Percentiles rank a stretch among this genome's conserved stretches.
These are phyloP conservation scores for Neoscytalidium dimidiatum DNA, from an alignment of 2,329 filamentous ascomycete genomes.

Conservation along the genomic window DNA sequence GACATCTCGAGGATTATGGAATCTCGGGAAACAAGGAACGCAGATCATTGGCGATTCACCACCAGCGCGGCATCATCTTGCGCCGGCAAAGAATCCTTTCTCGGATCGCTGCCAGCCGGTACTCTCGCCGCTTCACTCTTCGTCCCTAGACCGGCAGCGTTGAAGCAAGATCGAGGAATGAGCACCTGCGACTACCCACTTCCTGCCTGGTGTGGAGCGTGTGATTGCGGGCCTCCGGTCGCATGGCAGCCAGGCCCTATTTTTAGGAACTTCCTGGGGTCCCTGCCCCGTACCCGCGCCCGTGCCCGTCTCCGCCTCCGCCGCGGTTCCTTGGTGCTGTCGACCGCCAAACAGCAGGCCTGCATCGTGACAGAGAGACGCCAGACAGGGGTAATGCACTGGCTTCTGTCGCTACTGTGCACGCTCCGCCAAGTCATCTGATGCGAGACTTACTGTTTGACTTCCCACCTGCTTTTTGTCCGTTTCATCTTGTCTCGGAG, in stretches of 20 bases:
- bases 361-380: too few species aligned
- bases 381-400: background rate
- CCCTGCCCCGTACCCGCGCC: background rate
- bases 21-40: background rate
- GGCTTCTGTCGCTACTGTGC: background rate
- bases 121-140: too few species aligned
- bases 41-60: background rate
- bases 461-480: background rate
- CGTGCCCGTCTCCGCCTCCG: background rate
- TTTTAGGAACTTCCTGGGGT: background rate
- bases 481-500: slow-evolving; percentile 2
- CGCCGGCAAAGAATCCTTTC: too few species aligned
- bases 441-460: background rate
- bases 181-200: background rate
- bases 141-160: background rate
- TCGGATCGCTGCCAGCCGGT: too few species aligned
- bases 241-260: background rate
- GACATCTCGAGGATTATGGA: background rate
- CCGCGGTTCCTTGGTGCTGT: background rate
- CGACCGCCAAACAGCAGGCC: background rate
- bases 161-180: background rate
- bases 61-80: too few species aligned
- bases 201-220: background rate
- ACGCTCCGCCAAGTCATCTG: background rate
- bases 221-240: background rate